These are phyloP conservation scores for Poa annua DNA, from an alignment of 176 grass and related monocot genomes.

Conservation along the genomic window DNA sequence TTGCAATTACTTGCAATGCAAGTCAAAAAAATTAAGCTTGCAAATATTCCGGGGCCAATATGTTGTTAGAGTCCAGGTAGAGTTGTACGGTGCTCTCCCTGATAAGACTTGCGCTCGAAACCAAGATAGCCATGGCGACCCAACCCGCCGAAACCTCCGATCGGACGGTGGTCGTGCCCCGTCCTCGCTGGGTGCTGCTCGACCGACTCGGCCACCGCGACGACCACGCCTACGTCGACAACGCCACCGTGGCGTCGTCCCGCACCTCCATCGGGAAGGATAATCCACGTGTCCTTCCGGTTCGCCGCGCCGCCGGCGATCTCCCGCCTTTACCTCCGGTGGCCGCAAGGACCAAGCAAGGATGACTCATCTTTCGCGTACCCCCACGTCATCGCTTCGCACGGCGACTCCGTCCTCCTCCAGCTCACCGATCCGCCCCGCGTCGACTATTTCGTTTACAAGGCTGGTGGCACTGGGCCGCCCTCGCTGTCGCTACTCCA, in stretches of 20 bases:
- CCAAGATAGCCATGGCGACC: neutral
- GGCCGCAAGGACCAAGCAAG: neutral
- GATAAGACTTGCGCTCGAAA: neutral
- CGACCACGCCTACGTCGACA: neutral
- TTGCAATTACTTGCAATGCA: too few species aligned
- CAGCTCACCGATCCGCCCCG: neutral
- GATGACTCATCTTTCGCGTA: neutral
- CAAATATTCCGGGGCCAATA: too few species aligned
- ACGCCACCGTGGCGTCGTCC: neutral
- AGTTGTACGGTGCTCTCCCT: too few species aligned
- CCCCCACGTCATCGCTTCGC: neutral
- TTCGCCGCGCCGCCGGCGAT: neutral
- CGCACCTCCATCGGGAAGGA: neutral
- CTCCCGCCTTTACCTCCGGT: constrained; percentile 6
- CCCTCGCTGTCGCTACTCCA: constrained; percentile 2
- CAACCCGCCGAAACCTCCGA: neutral
- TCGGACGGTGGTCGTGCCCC: neutral
- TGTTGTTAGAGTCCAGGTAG: too few species aligned
- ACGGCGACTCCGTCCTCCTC: constrained; percentile 23
- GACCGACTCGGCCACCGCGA: neutral
- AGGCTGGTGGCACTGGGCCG: neutral
- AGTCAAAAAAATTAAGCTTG: too few species aligned
- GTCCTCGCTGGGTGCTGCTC: constrained; percentile 16
- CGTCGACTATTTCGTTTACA: neutral
- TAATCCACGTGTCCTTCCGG: neutral